Evolutionary conservation across 73 alveolate species (phyloP).

Genomic region (Blepharisma japonicum): DNA sequence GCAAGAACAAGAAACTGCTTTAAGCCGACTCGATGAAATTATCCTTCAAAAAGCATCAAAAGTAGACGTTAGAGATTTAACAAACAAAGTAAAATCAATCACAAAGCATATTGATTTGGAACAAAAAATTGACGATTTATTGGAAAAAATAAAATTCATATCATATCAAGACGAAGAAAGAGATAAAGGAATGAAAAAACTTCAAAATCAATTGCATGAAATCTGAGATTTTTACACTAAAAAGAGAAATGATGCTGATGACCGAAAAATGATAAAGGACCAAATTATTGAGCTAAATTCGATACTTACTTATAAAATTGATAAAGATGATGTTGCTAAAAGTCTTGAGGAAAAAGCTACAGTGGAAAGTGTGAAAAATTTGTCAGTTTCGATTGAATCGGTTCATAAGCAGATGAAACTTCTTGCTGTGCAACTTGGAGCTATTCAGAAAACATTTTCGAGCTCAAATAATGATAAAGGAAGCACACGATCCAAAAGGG

Average conservation of each 20-base stretch:
- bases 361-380: not conserved
- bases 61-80: not conserved
- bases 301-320: not conserved
- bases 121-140: not conserved
- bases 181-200: not conserved
- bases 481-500: too few relatives aligned
- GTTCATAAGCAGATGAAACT: conserved; percentile 10
- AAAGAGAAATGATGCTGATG: not conserved
- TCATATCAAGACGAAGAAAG: not conserved
- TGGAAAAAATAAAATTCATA: not conserved
- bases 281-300: not conserved
- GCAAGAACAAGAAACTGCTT: conserved; percentile 2
- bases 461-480: too few relatives aligned
- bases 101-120: not conserved
- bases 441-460: not conserved
- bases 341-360: conserved; percentile 1
- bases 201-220: not conserved
- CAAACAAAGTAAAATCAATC: not conserved
- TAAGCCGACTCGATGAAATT: conserved; percentile 8
- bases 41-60: conserved; percentile 5
- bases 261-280: not conserved
- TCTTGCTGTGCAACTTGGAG: conserved; percentile 5
- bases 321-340: not conserved
- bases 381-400: conserved; percentile 13
- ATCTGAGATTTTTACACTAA: not conserved